A percentile compares a stretch with the other conserved stretches of the same genome.
Evolutionary conservation across 192 early-diverging fungal genomes (phyloP).

Genomic region (Coemansia sp.): DNA sequence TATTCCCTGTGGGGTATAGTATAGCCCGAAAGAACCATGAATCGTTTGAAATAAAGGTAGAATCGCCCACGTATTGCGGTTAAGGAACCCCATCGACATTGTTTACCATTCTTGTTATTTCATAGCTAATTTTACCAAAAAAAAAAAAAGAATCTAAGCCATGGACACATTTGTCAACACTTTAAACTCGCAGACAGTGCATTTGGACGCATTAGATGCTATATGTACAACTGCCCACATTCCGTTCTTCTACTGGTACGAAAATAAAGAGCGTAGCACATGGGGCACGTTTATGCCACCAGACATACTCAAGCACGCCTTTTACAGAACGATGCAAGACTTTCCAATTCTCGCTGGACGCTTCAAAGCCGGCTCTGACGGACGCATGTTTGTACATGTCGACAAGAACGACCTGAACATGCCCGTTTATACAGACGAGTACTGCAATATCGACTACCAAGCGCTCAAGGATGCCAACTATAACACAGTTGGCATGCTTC

Average conservation of each 20-base stretch:
- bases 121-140: not conserved
- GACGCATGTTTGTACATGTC: not conserved
- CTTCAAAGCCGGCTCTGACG: not conserved
- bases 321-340: conserved; percentile 15
- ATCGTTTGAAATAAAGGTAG: too few relatives aligned
- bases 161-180: conserved; percentile 2
- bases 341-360: conserved; percentile 29
- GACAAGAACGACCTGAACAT: conserved; percentile 24
- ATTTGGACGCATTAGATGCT: conserved; percentile 11
- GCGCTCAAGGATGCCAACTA: conserved; percentile 10
- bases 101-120: not conserved
- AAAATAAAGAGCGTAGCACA: not conserved
- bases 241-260: conserved; percentile 16
- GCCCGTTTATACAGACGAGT: conserved; percentile 11
- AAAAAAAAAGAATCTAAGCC: too few relatives aligned
- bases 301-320: conserved; percentile 13
- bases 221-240: conserved; percentile 4
- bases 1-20: too few relatives aligned
- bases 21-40: too few relatives aligned
- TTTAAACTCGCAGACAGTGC: conserved; percentile 10
- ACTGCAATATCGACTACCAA: conserved; percentile 8
- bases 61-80: not conserved
- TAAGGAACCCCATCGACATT: not conserved
- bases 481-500: conserved; percentile 5
- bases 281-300: conserved; percentile 18